Evolutionary conservation across 1,284 basidiomycete genomes (phyloP).

Genomic region (Ganoderma lucidum): DNA sequence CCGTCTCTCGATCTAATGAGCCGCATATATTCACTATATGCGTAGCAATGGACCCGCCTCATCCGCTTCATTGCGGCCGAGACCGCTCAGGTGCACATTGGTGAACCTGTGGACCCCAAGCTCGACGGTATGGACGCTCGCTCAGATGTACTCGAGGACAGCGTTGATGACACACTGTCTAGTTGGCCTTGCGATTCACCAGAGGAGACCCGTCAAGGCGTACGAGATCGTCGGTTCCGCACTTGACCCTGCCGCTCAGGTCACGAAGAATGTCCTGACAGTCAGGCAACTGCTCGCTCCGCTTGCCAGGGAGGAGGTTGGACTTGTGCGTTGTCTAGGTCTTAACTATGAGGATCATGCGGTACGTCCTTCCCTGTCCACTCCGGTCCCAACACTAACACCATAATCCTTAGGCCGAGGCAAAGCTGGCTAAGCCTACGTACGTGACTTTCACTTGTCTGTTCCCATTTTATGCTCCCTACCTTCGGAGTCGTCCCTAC

Average conservation of each 20-base stretch:
- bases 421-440: conserved; percentile 69
- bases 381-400: neutral
- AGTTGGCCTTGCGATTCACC: conserved; percentile 74
- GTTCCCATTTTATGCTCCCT: neutral
- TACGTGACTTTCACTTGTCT: conserved; percentile 43
- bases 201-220: conserved; percentile 65
- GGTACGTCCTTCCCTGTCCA: conserved; percentile 48
- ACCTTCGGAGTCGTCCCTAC: neutral
- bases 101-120: conserved; percentile 74
- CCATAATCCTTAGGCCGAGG: conserved; percentile 59
- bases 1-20: neutral
- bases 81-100: conserved; percentile 76
- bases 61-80: conserved; percentile 87
- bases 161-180: neutral
- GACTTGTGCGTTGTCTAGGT: conserved; percentile 79
- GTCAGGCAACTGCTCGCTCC: conserved; percentile 78
- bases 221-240: conserved; percentile 74
- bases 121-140: conserved; percentile 61
- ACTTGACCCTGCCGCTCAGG: conserved; percentile 66
- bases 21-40: conserved; percentile 12
- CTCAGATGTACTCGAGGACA: neutral
- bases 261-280: conserved; percentile 69
- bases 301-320: conserved; percentile 68
- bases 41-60: conserved; percentile 79
- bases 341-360: conserved; percentile 86